A percentile compares a stretch with the other conserved stretches of the same genome.
Evolutionary conservation across 176 grass and related monocot genomes (phyloP).

Genomic region (Alopecurus myosuroides): DNA sequence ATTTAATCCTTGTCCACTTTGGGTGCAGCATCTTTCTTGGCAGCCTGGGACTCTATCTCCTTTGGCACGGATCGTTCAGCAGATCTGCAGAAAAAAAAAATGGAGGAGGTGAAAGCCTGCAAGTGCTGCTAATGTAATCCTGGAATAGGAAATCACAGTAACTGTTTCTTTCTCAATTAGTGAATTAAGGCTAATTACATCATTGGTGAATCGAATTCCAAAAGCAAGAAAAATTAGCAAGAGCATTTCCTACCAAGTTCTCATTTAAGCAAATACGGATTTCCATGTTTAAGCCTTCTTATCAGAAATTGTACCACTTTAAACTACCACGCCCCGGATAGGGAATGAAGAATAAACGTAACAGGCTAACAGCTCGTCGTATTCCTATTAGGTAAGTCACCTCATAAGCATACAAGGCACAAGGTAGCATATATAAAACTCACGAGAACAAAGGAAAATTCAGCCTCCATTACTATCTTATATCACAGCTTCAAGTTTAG

Average conservation of each 20-base stretch:
- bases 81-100: constrained; percentile 41
- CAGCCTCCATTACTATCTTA: no score
- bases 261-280: neutral
- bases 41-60: constrained; percentile 56
- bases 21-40: constrained; percentile 59
- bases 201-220: neutral
- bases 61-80: constrained; percentile 45
- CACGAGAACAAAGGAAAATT: no score
- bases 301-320: no score
- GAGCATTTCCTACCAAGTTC: neutral
- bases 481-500: no score
- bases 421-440: no score
- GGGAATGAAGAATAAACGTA: no score
- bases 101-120: neutral
- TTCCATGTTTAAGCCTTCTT: neutral
- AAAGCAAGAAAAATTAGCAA: no score
- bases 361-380: no score
- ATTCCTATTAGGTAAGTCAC: no score
- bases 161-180: neutral
- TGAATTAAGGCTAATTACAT: neutral
- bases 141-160: neutral
- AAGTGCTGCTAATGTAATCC: neutral
- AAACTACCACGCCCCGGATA: no score
- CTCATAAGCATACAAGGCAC: no score
- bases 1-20: constrained; percentile 64